These are phyloP conservation scores for Fusarium sp. DNA, from an alignment of 2,329 filamentous ascomycete genomes.

Conservation along the genomic window DNA sequence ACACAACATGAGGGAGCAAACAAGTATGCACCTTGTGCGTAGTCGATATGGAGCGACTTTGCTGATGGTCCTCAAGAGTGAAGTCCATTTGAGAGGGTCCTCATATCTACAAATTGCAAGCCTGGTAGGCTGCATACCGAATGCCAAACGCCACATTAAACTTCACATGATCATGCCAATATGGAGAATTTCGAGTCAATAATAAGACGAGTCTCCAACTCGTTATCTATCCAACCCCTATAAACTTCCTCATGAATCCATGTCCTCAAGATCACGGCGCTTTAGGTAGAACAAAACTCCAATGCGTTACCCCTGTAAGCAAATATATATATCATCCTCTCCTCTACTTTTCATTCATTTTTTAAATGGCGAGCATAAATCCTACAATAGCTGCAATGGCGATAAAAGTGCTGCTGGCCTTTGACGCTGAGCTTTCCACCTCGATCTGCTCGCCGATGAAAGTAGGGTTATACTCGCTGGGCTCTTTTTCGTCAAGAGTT, in stretches of 20 bases:
- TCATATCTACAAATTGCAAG: background rate
- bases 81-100: too few species aligned
- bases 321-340: background rate
- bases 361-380: conserved; percentile 32
- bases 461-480: conserved; percentile 47
- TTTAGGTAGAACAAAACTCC: conserved; percentile 28
- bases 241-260: conserved; percentile 16
- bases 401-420: conserved; percentile 23
- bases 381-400: conserved; percentile 28
- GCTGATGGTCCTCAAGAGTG: background rate
- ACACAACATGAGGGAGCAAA: background rate
- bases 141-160: background rate
- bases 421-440: conserved; percentile 35
- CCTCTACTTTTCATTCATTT: background rate
- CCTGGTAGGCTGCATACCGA: background rate
- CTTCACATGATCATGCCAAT: background rate
- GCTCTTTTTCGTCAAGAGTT: conserved; percentile 53
- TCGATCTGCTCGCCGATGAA: conserved; percentile 42
- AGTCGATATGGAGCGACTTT: background rate
- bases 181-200: conserved; percentile 2
- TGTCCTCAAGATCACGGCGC: conserved; percentile 17
- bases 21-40: background rate
- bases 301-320: background rate
- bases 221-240: conserved; percentile 19
- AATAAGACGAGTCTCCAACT: conserved; percentile 16